Evolutionary conservation across 306 rosid genomes (phyloP), one percentile per base, ranked within the genome.

Genomic region (Corylus americana): DNA sequence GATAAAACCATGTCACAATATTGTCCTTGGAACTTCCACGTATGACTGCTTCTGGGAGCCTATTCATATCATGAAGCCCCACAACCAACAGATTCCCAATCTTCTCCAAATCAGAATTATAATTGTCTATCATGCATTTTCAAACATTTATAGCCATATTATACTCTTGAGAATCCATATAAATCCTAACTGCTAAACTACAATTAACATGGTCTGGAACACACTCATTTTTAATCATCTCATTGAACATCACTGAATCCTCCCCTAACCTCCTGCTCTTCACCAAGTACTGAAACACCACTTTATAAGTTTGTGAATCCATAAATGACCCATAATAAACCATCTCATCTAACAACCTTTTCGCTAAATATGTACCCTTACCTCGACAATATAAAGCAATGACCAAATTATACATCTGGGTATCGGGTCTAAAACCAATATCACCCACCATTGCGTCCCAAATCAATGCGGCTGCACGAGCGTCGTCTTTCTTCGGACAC

Each of bases 211-310:
- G 85, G 63, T 88, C 89, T 1, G 88, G 89, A 50, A 92, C 29
- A 76, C 73, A 92, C 83, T 87, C 97, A 70, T 92, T 92, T 64
- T 92, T 90, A 51, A 90, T 35, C 94, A 90, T 90, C 86, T 92
- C 90, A 25, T 49, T 64, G 55, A 90, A 85, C 51, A 92, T n/a
- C 54, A 44, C 51, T 0, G 77, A 78, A 11, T 90, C 93, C 20
- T 92, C 91, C 71, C 80, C 29, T 11, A 86, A 59, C 55, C 84
- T 87, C 85, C 85, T 84, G 31, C 81, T 75, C 79, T 85, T 87
- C 39, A 92, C 74, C 82, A 84, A 67, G 80, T 79, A 83, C 66
- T 76, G 79, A 74, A 92, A 90, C 75, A 92, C 7, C 82, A 88
- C 9, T 44, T 88, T 87, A 73, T 92, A 90, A 79, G 83, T 90